Percentiles rank a stretch among this genome's conserved stretches.
Conservation (phyloP, 441 rosid genomes). For the Euphorbia corollata region DNA sequence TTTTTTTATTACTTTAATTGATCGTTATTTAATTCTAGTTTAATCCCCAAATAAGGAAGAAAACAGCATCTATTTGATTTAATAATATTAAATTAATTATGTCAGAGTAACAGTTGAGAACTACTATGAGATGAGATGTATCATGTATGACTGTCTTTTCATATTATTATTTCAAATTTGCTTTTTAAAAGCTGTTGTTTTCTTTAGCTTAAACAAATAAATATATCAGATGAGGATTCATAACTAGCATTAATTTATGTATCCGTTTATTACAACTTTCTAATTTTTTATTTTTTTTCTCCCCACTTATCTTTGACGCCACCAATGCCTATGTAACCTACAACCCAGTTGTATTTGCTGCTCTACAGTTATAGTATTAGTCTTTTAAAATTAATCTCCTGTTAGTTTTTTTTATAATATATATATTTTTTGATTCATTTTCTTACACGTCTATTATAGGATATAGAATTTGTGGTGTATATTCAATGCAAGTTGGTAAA, state of each 20-base stretch:
- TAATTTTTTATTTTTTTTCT: neutral
- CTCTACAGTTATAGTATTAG: neutral
- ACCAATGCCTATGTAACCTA: constrained; percentile 1
- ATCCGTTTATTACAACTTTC: too few species aligned
- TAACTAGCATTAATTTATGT: neutral
- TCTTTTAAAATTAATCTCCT: neutral
- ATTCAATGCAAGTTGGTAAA: too few species aligned
- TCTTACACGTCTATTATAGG: too few species aligned
- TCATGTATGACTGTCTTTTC: neutral
- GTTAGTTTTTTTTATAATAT: too few species aligned
- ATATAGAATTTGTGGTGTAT: too few species aligned
- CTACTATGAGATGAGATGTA: neutral
- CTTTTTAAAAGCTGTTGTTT: neutral
- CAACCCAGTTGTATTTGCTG: neutral
- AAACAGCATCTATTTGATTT: neutral
- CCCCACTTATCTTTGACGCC: neutral
- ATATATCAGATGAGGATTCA: neutral
- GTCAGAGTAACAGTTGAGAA: constrained; percentile 16
- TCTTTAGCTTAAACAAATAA: neutral
- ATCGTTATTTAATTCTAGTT: neutral
- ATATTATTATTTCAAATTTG: neutral
- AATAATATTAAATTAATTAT: neutral
- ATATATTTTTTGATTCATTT: too few species aligned
- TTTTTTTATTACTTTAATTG: neutral
- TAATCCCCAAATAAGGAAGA: neutral